A percentile compares a stretch with the other conserved stretches of the same genome.
phyloP scores from a whole-genome alignment of 208 protist genomes.

The Wallacemonas sp. region DNA sequence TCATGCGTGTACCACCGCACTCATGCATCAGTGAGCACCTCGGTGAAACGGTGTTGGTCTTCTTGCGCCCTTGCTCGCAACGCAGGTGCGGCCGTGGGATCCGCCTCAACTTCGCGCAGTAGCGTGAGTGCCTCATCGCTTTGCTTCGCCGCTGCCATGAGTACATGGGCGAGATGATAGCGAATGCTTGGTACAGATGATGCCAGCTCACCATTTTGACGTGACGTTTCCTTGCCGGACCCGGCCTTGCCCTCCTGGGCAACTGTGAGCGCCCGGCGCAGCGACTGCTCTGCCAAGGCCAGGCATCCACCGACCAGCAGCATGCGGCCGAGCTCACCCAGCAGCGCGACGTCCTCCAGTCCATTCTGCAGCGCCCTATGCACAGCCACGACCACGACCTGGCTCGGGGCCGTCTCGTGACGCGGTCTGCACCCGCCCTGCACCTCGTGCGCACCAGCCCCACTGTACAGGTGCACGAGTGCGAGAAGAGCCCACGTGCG shows the following conservation, averaged over 20 bases:
- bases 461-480: constrained; percentile 50
- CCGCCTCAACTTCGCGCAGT: constrained; percentile 39
- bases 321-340: constrained; percentile 76
- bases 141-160: constrained; percentile 37
- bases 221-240: not conserved
- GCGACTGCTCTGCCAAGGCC: constrained; percentile 46
- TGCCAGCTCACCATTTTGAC: not conserved
- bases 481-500: constrained; percentile 88
- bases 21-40: too few species aligned
- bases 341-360: constrained; percentile 60
- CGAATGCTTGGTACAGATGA: constrained; percentile 33
- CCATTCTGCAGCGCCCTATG: constrained; percentile 63
- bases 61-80: constrained; percentile 76
- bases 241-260: constrained; percentile 17
- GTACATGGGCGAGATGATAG: constrained; percentile 70
- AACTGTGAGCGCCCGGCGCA: constrained; percentile 54
- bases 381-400: constrained; percentile 49
- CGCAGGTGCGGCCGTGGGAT: constrained; percentile 31
- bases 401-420: not conserved
- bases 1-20: not conserved
- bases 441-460: constrained; percentile 18
- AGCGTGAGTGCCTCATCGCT: constrained; percentile 56
- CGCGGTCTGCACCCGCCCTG: not conserved
- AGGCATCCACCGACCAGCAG: constrained; percentile 41
- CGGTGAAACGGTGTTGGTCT: constrained; percentile 48